These are phyloP conservation scores for Trichoderma atroviride DNA, from an alignment of 2,329 filamentous ascomycete genomes.

Conservation along the genomic window DNA sequence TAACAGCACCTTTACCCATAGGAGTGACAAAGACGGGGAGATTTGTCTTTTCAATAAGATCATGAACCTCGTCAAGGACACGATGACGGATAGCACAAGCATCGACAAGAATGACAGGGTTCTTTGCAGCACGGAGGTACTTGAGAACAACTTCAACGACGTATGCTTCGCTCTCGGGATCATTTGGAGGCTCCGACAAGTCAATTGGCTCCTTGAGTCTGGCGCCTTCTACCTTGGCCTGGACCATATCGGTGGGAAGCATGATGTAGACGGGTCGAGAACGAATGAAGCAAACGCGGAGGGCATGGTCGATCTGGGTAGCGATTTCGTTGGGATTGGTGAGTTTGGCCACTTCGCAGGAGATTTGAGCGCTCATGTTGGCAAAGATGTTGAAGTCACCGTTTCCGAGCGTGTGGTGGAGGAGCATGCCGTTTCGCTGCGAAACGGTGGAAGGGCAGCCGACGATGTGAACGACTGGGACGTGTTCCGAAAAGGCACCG, in stretches of 20 bases:
- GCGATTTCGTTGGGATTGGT: conserved; percentile 71
- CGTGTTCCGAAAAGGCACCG: conserved; percentile 73
- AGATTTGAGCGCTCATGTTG: conserved; percentile 74
- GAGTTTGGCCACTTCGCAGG: conserved; percentile 71
- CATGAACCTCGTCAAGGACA: conserved; percentile 71
- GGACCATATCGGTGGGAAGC: conserved; percentile 78
- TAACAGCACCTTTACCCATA: conserved; percentile 84
- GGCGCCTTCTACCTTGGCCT: conserved; percentile 73
- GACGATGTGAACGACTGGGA: conserved; percentile 72
- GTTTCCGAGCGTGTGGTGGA: conserved; percentile 73
- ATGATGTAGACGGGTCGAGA: conserved; percentile 83
- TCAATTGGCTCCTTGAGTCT: conserved; percentile 72
- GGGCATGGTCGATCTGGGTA: conserved; percentile 73
- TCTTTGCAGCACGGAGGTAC: conserved; percentile 71
- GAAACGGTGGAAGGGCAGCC: conserved; percentile 54
- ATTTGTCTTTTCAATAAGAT: conserved; percentile 70
- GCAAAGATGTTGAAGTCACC: conserved; percentile 83
- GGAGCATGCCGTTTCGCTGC: conserved; percentile 51
- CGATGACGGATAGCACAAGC: conserved; percentile 79
- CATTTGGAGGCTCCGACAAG: conserved; percentile 64
- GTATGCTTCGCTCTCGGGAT: conserved; percentile 73
- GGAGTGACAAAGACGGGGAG: conserved; percentile 85
- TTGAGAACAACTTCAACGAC: conserved; percentile 79
- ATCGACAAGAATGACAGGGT: conserved; percentile 79
- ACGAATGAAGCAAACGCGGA: conserved; percentile 72